Evolutionary conservation across 2,329 filamentous ascomycete species (phyloP).

Genomic region (Beauveria rudraprayagi): DNA sequence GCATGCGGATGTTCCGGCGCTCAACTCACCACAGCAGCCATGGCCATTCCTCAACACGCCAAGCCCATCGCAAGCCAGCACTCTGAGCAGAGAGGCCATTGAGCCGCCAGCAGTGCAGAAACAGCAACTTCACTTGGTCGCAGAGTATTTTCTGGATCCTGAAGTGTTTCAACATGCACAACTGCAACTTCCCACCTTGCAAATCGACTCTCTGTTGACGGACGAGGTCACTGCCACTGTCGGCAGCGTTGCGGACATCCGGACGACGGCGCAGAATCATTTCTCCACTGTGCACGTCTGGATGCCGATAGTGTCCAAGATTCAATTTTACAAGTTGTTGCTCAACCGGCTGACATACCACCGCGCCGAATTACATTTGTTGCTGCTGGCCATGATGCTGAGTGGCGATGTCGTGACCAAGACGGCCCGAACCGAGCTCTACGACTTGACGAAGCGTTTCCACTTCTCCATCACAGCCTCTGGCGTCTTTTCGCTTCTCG

Average conservation of each 20-base stretch:
- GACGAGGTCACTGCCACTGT: not conserved
- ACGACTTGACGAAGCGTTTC: slow-evolving; percentile 12
- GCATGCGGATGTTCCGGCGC: not conserved
- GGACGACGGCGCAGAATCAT: slow-evolving; percentile 5
- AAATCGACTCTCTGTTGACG: not conserved
- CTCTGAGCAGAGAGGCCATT: not conserved
- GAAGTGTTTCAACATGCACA: slow-evolving; percentile 1
- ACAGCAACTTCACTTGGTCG: not conserved
- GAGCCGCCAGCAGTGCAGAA: not conserved
- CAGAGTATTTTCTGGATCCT: slow-evolving; percentile 1
- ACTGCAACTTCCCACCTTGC: not conserved
- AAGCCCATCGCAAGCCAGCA: slow-evolving; percentile 4
- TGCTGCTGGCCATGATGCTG: slow-evolving; percentile 12
- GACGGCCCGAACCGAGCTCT: slow-evolving; percentile 4
- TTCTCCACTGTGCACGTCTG: slow-evolving; percentile 13
- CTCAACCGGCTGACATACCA: slow-evolving; percentile 5
- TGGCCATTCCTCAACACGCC: not conserved
- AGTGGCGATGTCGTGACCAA: not conserved
- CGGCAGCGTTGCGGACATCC: slow-evolving; percentile 12
- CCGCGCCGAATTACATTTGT: slow-evolving; percentile 7
- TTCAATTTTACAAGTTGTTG: slow-evolving; percentile 6
- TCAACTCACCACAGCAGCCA: not conserved
- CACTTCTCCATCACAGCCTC: slow-evolving; percentile 6
- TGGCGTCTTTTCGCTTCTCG: slow-evolving; percentile 10
- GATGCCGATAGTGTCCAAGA: slow-evolving; percentile 14